phyloP scores from a whole-genome alignment of 306 rosid species.

The Carpinus fangiana region DNA sequence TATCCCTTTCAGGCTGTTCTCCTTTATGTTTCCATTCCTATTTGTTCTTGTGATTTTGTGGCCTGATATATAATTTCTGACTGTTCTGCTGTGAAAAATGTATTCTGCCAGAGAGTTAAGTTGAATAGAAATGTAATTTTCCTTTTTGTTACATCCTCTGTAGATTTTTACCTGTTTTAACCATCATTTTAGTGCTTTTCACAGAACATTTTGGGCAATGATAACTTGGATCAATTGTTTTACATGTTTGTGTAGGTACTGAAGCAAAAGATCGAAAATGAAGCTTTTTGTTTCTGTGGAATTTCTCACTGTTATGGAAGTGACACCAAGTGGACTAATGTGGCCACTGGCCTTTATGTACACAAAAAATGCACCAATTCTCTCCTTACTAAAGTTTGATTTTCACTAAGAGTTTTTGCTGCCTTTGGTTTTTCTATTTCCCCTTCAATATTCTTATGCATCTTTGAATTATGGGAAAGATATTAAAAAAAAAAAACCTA shows the following conservation, averaged over 20 bases:
- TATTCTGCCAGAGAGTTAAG: not conserved
- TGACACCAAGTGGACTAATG: not conserved
- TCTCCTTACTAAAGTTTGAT: not conserved
- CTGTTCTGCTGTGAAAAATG: conserved; percentile 6
- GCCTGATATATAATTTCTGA: not conserved
- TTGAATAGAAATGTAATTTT: not conserved
- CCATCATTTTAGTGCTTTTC: not conserved
- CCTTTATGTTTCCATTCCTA: not conserved
- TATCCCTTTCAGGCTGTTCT: not conserved
- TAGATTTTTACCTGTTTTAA: not conserved
- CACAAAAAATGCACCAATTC: conserved; percentile 2
- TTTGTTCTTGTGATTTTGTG: not conserved
- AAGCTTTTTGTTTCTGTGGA: not conserved
- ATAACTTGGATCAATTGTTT: not conserved
- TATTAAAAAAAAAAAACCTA: too few relatives aligned
- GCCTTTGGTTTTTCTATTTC: not conserved
- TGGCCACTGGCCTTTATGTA: not conserved
- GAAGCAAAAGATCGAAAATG: not conserved
- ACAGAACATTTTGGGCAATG: not conserved
- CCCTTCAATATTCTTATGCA: not conserved
- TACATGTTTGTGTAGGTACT: not conserved
- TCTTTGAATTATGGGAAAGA: too few relatives aligned
- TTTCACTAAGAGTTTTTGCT: not conserved
- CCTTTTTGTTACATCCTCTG: not conserved
- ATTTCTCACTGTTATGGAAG: not conserved